Evolutionary conservation across 352 stramenopile genomes (phyloP), one percentile per base, ranked within the genome.

Genomic region (Globisporangium rhizosaccharum): DNA sequence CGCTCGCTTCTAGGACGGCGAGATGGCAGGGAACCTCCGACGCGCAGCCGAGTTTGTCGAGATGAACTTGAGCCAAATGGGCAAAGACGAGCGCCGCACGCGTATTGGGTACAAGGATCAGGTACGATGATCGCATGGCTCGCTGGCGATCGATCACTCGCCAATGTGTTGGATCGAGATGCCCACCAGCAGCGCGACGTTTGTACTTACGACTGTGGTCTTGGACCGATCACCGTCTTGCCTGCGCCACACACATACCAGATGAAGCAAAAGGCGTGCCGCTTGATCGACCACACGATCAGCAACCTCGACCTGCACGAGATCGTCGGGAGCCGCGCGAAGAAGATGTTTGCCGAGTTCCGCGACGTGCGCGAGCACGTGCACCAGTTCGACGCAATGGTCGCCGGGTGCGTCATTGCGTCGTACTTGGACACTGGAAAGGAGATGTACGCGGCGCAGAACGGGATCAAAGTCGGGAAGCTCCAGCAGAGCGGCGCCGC

Each of bases 61-160:
- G 67, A 93, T 98, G 76, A 98, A 98, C 65, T 82, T 98, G 68
- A 97, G 85, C 67, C 90, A 98, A 67, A 98, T 98, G 82, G 95
- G 96, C 56, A 98, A 98, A 61, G 92, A 98, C 51, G 92, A 98
- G 72, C 87, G 92, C 50, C 84, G 92, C 49, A 99, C 96, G 37
- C 80, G 96, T 62, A 96, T 97, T 63, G 96, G 96, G 55, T 99
- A 99, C 80, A 99, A 99, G 71, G 96, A 99, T 70, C 85, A 97
- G 78, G 84, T 97, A 92, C n/a, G 62, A 12, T 11, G 33, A 8
- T 11, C 33, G 33, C n/a, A 55, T 28, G 28, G n/a, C 48, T 25
- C 2, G 20, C 42, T 30, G 28, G 28, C 28, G 28, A 30, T 44
- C 11, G 37, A 17, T 12, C 37, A 3, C 12, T 44, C 15, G 37